Evolutionary conservation across 805 yeast species (phyloP), one percentile per base, ranked within the genome.

Genomic region (Phaffomyces opuntiae): DNA sequence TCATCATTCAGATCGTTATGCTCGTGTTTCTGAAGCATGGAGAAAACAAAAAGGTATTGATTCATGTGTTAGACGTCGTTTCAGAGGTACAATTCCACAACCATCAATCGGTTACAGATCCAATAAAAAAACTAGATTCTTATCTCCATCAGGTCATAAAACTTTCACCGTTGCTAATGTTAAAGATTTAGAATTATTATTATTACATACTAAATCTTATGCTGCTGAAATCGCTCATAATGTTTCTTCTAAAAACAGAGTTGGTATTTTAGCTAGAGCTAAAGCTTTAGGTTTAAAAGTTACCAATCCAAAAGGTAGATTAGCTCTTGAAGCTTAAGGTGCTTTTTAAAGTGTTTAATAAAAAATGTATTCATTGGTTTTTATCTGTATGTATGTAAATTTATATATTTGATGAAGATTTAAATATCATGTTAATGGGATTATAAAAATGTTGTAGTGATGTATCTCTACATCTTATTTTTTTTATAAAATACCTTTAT

Each of bases 41-140:
- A 93, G 99, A 88, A 91, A 93, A 81, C 99, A 95, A 80, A 93
- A 93, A 87, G 99, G 99, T 93, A 93, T 93, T 73, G 99, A 93
- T 82, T 90, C 98, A 64, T 82, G 88, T 79, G 97, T 95, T 73
- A 93, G 99, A 83, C 91, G 99, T 83, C 85, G 93, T 82, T 93
- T 93, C 96, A 88, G 97, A 84, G 99, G 99, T 71, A 85, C 91
- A 77, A 87, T 93, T 72, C 80, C 90, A 67, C 95, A 91, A 82
- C 99, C 99, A 81, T 90, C 86, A 81, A 90, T 93, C 68, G 99
- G 99, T 82, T 93, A 87, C 82, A 97, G 99, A 78, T 89, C 98
- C 65, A 89, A 93, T 96, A 93, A 88, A 81, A 89, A 85, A 83
- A 93, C 99, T 72, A 88, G 84, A 76, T 87, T 83, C 83, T 70